Evolutionary conservation across 495 filamentous ascomycete species (phyloP).

Genomic region (Talaromyces proteolyticus): DNA sequence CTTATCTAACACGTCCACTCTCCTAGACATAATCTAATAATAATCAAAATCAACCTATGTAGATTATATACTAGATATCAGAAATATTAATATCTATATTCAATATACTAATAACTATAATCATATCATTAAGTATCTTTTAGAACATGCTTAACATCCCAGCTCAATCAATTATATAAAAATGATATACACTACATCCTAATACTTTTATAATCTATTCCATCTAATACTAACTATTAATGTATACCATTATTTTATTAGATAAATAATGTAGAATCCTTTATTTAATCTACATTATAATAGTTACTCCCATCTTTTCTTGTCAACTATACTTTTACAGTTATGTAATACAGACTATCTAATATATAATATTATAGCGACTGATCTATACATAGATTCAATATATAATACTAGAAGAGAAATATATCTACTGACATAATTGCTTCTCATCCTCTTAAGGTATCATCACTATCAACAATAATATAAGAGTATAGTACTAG

Average conservation of each 20-base stretch:
- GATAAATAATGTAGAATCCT: not conserved
- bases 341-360: too few species aligned
- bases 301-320: too few species aligned
- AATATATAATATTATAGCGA: not conserved
- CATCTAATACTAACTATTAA: too few species aligned
- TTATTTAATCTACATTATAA: not conserved
- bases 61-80: not conserved
- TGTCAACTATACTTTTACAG: too few species aligned
- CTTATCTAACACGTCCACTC: not conserved
- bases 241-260: conserved; percentile 11
- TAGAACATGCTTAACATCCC: not conserved
- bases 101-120: not conserved
- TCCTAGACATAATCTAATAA: not conserved
- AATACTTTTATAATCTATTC: too few species aligned
- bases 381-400: not conserved
- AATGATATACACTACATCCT: not conserved
- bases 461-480: conserved; percentile 19
- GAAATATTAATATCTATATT: not conserved
- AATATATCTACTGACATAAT: not conserved
- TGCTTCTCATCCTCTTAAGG: conserved; percentile 6
- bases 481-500: conserved; percentile 9
- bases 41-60: not conserved
- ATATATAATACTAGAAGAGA: not conserved
- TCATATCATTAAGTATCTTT: not conserved
- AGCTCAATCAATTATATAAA: not conserved